Evolutionary conservation across 768 basidiomycete species (phyloP).

Genomic region (Xanthoconium purpureum): DNA sequence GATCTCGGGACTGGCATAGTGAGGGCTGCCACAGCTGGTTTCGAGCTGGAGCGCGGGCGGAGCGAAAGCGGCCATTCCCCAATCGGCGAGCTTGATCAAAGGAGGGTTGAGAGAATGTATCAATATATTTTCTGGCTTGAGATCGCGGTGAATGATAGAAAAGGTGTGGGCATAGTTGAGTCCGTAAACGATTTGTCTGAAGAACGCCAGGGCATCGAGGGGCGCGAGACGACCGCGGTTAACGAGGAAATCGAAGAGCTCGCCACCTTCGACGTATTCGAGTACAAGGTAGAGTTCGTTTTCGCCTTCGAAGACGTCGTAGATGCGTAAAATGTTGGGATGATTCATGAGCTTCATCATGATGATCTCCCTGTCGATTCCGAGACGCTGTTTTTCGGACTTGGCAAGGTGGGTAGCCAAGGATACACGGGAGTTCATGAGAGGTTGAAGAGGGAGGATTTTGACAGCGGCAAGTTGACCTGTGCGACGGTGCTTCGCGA

Average conservation of each 20-base stretch:
- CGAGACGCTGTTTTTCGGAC: slow-evolving; percentile 77
- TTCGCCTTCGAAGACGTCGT: slow-evolving; percentile 93
- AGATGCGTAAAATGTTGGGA: slow-evolving; percentile 92
- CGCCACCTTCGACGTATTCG: slow-evolving; percentile 94
- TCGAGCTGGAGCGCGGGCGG: slow-evolving; percentile 81
- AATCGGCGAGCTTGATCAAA: slow-evolving; percentile 94
- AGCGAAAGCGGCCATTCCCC: slow-evolving; percentile 98
- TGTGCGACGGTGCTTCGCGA: slow-evolving; percentile 81
- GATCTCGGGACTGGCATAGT: slow-evolving; percentile 96
- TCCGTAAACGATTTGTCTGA: slow-evolving; percentile 93
- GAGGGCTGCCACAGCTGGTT: slow-evolving; percentile 94
- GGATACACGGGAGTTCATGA: slow-evolving; percentile 70
- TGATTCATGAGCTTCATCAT: slow-evolving; percentile 99
- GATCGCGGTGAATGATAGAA: slow-evolving; percentile 96
- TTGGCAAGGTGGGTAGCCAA: slow-evolving; percentile 64
- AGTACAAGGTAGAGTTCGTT: slow-evolving; percentile 89
- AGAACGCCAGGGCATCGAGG: slow-evolving; percentile 83
- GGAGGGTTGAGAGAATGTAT: slow-evolving; percentile 79
- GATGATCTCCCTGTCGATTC: slow-evolving; percentile 91
- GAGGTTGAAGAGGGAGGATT: slow-evolving; percentile 82
- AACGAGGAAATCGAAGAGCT: slow-evolving; percentile 94
- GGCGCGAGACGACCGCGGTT: slow-evolving; percentile 79
- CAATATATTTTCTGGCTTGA: slow-evolving; percentile 97
- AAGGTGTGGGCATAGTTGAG: slow-evolving; percentile 97
- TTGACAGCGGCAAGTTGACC: slow-evolving; percentile 95